These are phyloP conservation scores for Fagus sylvatica DNA, from an alignment of 306 rosid genomes.

Conservation along the genomic window DNA sequence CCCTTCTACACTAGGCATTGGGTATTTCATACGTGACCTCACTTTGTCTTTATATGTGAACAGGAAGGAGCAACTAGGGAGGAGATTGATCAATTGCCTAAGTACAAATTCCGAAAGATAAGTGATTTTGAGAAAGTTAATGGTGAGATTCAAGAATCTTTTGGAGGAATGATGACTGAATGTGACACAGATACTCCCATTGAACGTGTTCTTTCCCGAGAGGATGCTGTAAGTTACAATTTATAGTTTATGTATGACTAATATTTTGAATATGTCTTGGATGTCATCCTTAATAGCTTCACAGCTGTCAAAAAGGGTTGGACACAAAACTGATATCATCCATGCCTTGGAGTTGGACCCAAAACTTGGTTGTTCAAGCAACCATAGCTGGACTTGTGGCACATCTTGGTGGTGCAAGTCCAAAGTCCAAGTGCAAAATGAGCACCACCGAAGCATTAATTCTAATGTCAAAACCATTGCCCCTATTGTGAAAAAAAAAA, in stretches of 20 bases:
- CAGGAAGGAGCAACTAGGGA: conserved; percentile 94
- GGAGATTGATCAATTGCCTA: conserved; percentile 76
- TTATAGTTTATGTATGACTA: background rate
- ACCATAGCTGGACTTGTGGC: background rate
- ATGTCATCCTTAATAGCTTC: conserved; percentile 1
- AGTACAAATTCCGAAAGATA: conserved; percentile 51
- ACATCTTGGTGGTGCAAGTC: too few species aligned
- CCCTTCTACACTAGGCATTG: background rate
- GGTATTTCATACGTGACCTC: conserved; percentile 11
- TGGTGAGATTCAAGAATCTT: conserved; percentile 54
- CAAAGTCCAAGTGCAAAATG: background rate
- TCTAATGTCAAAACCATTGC: background rate
- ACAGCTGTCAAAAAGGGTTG: conserved; percentile 2
- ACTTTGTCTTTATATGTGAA: conserved; percentile 29
- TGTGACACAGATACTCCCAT: conserved; percentile 44
- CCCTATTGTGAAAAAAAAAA: too few species aligned
- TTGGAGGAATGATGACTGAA: conserved; percentile 60
- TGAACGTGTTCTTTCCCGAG: conserved; percentile 51
- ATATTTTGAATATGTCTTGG: background rate
- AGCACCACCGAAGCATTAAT: background rate
- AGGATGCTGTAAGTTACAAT: conserved; percentile 72
- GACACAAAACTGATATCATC: background rate
- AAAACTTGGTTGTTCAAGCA: background rate
- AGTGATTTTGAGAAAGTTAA: conserved; percentile 46
- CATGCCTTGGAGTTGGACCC: background rate